Base-by-base conservation (phyloP, 2,329 filamentous ascomycete genomes). In the Bipolaris cookei region DNA sequence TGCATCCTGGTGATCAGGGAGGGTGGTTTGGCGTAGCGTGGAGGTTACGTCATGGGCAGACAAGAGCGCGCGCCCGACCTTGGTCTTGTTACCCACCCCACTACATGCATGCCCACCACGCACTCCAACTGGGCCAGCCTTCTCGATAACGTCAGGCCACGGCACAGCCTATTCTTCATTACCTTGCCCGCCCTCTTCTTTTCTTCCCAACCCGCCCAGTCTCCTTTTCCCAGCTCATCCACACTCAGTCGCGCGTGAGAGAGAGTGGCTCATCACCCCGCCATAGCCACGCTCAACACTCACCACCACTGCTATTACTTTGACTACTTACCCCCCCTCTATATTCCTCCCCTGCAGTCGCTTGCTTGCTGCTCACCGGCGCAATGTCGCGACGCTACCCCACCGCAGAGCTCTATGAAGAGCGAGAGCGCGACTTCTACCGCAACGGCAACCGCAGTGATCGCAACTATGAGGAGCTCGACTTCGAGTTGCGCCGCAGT, bases 351-450 rank as follows among this genome's bases (percentile, higher is more conserved):
- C 54, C 51, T 45, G 50, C 57, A 38, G 56, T 52, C 62, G 55
- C 58, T 58, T 55, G 50, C 61, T 56, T 54, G 48, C 58, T 54
- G 60, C 62, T 58, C 53, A 41, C 51, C 54, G 20, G 41, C 60
- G 50, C 46, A 58, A 61, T 60, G 51, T 54, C 79, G 62, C 78
- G 79, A 54, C 74, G 76, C 69, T 80, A 80, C 63, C 77, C 76
- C 32, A 76, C 78, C 32, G 76, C 79, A 54, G 79, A 81, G 66
- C 72, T 79, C 64, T 81, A 81, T 65, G 79, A 81, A 49, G 79
- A 82, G 66, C 77, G 79, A 51, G 78, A 82, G 65, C 76, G 80
- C 59, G 81, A 83, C 62, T 80, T 82, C 62, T 80, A 81, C 59
- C 76, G 77, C 64, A 77, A 73, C 57, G 71, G 73, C 59, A 68